phyloP scores from a whole-genome alignment of 345 rosid genomes.

The Eucalyptus shirleyi region DNA sequence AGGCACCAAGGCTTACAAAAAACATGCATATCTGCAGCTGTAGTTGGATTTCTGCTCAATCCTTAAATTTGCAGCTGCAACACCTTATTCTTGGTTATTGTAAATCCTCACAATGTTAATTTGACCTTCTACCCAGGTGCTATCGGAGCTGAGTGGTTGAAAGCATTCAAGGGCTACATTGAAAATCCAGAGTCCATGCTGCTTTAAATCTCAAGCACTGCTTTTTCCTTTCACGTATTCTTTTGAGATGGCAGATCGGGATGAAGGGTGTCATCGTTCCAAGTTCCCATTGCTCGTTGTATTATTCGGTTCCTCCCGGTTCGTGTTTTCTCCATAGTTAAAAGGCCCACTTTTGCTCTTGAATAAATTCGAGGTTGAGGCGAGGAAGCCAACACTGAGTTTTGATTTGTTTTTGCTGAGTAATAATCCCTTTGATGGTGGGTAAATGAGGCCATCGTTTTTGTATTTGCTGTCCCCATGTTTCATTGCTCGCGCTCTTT shows the following conservation, averaged over 20 bases:
- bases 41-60: not conserved
- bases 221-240: not conserved
- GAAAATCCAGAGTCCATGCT: constrained; percentile 95
- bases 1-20: not conserved
- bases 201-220: constrained; percentile 22
- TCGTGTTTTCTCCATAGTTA: not conserved
- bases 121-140: constrained; percentile 39
- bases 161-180: constrained; percentile 84
- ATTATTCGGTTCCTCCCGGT: not conserved
- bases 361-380: not conserved
- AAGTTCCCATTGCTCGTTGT: not conserved
- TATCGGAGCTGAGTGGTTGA: constrained; percentile 93
- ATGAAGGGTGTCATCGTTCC: not conserved
- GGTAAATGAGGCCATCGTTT: not conserved
- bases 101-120: not conserved
- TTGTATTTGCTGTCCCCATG: not conserved
- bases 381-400: not conserved
- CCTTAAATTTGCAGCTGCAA: not conserved
- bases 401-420: not conserved
- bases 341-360: not conserved
- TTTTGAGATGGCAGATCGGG: not conserved
- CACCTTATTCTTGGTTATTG: not conserved
- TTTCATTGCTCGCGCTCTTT: not conserved
- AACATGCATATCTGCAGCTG: not conserved
- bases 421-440: not conserved